Evolutionary conservation across 2,329 filamentous ascomycete species (phyloP).

Genomic region (Fusarium sarcochroum): DNA sequence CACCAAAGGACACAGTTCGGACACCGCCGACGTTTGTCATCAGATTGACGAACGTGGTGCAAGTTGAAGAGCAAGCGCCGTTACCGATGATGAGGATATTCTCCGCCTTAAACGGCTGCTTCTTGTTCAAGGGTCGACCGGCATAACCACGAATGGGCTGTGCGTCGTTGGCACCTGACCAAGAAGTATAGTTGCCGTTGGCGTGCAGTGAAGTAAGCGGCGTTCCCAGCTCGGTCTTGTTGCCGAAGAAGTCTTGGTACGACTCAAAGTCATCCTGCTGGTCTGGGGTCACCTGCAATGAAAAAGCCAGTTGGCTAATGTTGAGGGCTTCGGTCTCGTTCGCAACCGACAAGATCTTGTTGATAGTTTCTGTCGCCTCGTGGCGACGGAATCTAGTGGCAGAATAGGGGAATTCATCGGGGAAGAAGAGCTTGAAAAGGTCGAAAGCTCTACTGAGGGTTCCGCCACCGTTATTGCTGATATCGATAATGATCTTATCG

Average conservation of each 20-base stretch:
- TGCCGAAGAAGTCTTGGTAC: not conserved
- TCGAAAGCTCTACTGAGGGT: conserved; percentile 61
- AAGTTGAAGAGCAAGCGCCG: conserved; percentile 19
- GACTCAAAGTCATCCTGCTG: not conserved
- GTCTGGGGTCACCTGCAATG: conserved; percentile 1
- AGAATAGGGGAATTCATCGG: conserved; percentile 18
- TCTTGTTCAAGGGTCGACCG: not conserved
- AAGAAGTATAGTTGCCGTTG: not conserved
- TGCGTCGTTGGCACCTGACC: not conserved
- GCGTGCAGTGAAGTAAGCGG: not conserved
- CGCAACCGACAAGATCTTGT: not conserved
- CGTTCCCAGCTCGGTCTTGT: not conserved
- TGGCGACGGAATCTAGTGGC: conserved; percentile 3
- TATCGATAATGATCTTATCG: conserved; percentile 72
- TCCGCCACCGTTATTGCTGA: conserved; percentile 73
- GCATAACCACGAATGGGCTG: conserved; percentile 7
- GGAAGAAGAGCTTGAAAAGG: conserved; percentile 61
- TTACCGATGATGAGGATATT: conserved; percentile 30
- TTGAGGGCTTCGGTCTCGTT: not conserved
- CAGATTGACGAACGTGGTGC: conserved; percentile 24
- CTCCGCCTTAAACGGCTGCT: conserved; percentile 18
- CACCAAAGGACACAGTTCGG: conserved; percentile 23
- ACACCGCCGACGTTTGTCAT: conserved; percentile 14
- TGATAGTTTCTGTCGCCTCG: not conserved
- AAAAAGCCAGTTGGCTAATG: not conserved